Base-by-base conservation (phyloP, 2,329 filamentous ascomycete genomes). In the Sporothrix curviconia region DNA sequence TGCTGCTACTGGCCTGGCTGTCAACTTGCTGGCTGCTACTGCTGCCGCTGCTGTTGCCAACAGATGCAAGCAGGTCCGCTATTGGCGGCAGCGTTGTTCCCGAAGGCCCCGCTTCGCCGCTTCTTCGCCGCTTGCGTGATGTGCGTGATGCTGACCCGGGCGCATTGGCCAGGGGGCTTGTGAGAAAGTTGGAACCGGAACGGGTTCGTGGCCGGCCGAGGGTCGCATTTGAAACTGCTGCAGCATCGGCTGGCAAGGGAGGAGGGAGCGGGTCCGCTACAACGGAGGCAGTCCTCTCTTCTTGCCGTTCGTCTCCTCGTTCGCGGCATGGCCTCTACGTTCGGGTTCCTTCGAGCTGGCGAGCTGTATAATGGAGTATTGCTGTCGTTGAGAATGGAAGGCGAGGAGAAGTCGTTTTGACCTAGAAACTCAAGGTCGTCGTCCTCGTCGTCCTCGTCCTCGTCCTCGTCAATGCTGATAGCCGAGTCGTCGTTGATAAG, bases 241-340 rank as follows among this genome's bases (percentile, higher is more conserved):
- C n/a, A 2, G 47, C 32, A 8, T 37, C 32, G 6, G 19, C 19
- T 25, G 47, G 47, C 25, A 50, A 50, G n/a, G 47, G 32, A 9
- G 37, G 22, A 8, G 32, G 47, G 15, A 51, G 37, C 49, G 22
- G 32, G 15, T 17, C 22, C 15, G 49, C 30, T 7, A 24, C 46
- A 7, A 30, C 28, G 28, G 5, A 5, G 28, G 7, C 2, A 36
- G 17, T 8, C 30, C 22, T 30, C 9, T n/a, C 34, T 30, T 24
- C 15, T 30, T 30, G 30, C 42, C 24, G 42, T 12, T n/a, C 49
- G 47, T 12, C 56, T 58, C 6, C 55, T 34, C 22, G 60, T 56
- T 22, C 42, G 54, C 7, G 60, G 56, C 60, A 62, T 60, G n/a
- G 2, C 39, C 17, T 57, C 32, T 24, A 25, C 15, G 36, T 37